These are phyloP conservation scores for Populus davidiana DNA, from an alignment of 345 rosid species.

Conservation along the genomic window DNA sequence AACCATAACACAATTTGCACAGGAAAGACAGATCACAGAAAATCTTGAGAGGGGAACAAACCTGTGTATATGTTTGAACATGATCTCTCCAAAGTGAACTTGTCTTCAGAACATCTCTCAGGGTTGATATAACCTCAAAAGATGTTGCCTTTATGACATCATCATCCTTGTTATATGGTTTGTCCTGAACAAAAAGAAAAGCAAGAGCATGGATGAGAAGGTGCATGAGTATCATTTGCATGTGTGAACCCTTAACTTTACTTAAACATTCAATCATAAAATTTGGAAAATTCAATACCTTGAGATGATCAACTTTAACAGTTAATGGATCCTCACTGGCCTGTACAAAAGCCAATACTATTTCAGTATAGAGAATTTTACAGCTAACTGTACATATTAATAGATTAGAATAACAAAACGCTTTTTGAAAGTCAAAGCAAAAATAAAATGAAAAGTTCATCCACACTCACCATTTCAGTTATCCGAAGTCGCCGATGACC, in stretches of 20 bases:
- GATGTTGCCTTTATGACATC: constrained; percentile 92
- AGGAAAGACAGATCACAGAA: neutral
- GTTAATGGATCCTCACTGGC: constrained; percentile 90
- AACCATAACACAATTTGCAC: neutral
- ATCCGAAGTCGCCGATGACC: constrained; percentile 92
- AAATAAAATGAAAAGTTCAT: constrained; percentile 2
- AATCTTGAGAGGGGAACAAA: constrained; percentile 15
- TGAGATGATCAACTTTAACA: constrained; percentile 95
- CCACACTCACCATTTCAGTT: constrained; percentile 77
- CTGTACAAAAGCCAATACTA: constrained; percentile 36
- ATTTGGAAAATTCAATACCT: constrained; percentile 41
- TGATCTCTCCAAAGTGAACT: constrained; percentile 97
- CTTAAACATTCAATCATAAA: neutral
- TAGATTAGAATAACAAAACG: neutral
- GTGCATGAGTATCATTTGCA: neutral
- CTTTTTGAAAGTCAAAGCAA: neutral
- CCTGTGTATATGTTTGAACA: constrained; percentile 90
- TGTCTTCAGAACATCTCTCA: constrained; percentile 82
- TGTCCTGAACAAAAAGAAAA: constrained; percentile 51
- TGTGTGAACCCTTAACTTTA: neutral
- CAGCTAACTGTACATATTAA: neutral
- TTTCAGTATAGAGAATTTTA: constrained; percentile 17
- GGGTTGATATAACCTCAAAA: constrained; percentile 91
- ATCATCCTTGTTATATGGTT: constrained; percentile 87
- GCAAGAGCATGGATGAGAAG: neutral